Evolutionary conservation across 129 eudicot species (phyloP).

Genomic region (Chrysanthemum seticuspe): DNA sequence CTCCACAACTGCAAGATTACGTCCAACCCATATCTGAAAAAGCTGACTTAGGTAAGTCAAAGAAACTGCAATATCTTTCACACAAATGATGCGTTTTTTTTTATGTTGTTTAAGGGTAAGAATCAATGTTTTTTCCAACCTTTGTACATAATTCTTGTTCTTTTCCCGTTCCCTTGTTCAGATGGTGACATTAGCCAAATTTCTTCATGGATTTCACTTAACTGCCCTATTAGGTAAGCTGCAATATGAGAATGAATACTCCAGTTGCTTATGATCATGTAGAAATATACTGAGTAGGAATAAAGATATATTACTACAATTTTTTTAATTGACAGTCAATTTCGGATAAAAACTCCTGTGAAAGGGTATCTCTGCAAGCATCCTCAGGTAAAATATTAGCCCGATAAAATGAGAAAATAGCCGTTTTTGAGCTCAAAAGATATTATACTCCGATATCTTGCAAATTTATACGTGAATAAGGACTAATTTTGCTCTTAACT

Average conservation of each 20-base stretch:
- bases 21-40: conserved; percentile 15
- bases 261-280: conserved; percentile 4
- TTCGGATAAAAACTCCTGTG: conserved; percentile 35
- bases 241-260: not conserved
- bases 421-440: not conserved
- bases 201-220: conserved; percentile 32
- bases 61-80: conserved; percentile 18
- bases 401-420: not conserved
- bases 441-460: not conserved
- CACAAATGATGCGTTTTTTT: not conserved
- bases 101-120: conserved; percentile 4
- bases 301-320: not conserved
- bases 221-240: conserved; percentile 36
- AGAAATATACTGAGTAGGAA: too few species aligned
- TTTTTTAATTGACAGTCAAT: conserved; percentile 18
- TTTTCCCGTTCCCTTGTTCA: conserved; percentile 8
- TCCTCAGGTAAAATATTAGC: conserved; percentile 33
- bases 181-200: conserved; percentile 15
- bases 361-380: conserved; percentile 45
- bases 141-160: not conserved
- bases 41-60: conserved; percentile 29
- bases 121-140: not conserved
- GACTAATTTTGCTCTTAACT: not conserved
- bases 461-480: not conserved
- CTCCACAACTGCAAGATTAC: conserved; percentile 34